These are phyloP conservation scores for Diutina rugosa DNA, from an alignment of 1,139 yeast genomes.

Conservation along the genomic window DNA sequence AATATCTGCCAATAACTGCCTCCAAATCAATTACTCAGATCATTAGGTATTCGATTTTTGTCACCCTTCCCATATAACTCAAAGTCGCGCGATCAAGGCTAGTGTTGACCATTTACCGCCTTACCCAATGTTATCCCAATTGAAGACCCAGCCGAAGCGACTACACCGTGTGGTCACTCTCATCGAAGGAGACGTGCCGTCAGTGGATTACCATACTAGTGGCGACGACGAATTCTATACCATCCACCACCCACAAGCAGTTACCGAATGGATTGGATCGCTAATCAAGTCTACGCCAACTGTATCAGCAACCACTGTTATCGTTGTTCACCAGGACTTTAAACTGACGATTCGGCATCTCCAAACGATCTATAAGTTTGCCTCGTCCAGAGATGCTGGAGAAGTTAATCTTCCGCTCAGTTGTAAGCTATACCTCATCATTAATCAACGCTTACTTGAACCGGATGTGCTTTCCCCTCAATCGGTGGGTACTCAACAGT, in stretches of 20 bases:
- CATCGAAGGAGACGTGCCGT: not conserved
- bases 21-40: no score
- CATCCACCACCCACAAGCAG: not conserved
- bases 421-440: not conserved
- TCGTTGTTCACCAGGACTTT: not conserved
- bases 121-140: not conserved
- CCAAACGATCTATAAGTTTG: not conserved
- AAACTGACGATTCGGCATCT: not conserved
- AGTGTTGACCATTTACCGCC: not conserved
- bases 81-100: not conserved
- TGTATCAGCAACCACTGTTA: not conserved
- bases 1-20: no score
- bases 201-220: not conserved
- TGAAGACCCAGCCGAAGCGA: not conserved
- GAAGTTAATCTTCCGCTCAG: not conserved
- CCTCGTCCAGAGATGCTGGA: not conserved
- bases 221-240: not conserved
- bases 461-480: not conserved
- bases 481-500: not conserved
- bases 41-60: no score
- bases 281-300: not conserved
- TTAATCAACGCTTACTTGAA: not conserved
- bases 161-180: not conserved
- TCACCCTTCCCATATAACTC: no score
- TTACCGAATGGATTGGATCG: not conserved